phyloP scores from a whole-genome alignment of 2,329 filamentous ascomycete genomes.

The Fusarium sp. region DNA sequence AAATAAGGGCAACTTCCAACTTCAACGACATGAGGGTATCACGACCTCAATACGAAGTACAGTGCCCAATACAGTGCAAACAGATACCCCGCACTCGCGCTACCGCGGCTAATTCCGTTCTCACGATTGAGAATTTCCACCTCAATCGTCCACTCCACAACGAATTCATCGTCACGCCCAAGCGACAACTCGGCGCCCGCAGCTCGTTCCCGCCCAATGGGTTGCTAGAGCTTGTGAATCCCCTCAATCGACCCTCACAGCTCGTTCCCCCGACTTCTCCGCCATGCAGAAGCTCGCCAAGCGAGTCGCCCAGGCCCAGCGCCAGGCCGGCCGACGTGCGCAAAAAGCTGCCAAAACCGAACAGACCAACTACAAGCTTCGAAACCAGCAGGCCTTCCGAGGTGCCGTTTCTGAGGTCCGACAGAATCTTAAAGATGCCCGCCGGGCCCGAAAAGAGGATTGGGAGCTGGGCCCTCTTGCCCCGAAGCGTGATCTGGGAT shows the following conservation, averaged over 20 bases:
- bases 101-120: conserved; percentile 35
- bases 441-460: conserved; percentile 74
- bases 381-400: conserved; percentile 48
- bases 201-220: conserved; percentile 43
- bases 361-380: conserved; percentile 44
- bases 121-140: conserved; percentile 45
- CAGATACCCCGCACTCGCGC: conserved; percentile 3
- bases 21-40: conserved; percentile 24
- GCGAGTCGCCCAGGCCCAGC: conserved; percentile 74
- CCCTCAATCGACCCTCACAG: conserved; percentile 16
- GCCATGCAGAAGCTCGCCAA: conserved; percentile 79
- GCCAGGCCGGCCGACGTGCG: conserved; percentile 66
- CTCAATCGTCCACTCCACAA: conserved; percentile 39
- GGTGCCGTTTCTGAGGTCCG: conserved; percentile 49
- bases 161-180: conserved; percentile 39
- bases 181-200: conserved; percentile 39
- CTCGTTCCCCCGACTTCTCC: conserved; percentile 19
- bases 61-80: conserved; percentile 29
- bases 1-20: not conserved
- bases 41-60: not conserved
- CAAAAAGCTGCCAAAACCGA: conserved; percentile 53
- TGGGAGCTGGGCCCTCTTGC: conserved; percentile 83
- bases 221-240: conserved; percentile 37
- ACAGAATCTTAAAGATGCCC: conserved; percentile 54
- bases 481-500: conserved; percentile 79